phyloP scores from a whole-genome alignment of 1,284 basidiomycete genomes.

The Fistulinella cinereoalba region DNA sequence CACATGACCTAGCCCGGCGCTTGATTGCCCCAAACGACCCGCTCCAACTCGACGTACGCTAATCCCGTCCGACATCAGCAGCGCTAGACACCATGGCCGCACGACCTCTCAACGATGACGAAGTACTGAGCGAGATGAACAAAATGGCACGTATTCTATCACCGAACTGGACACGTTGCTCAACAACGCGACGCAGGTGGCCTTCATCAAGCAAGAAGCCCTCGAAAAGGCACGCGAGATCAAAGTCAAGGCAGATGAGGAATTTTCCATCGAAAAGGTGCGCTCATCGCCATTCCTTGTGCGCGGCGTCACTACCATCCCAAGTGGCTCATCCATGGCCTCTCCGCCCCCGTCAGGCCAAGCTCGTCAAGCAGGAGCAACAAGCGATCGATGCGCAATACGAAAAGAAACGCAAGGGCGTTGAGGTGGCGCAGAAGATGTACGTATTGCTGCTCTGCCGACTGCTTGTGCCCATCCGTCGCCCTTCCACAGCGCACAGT shows the following conservation, averaged over 20 bases:
- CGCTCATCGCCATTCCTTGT: background rate
- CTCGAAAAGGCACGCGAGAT: slow-evolving; percentile 96
- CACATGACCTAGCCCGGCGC: no score
- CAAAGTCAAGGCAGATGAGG: slow-evolving; percentile 93
- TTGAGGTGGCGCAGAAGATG: slow-evolving; percentile 94
- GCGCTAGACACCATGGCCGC: slow-evolving; percentile 47
- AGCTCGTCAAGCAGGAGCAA: slow-evolving; percentile 92
- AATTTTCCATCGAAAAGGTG: slow-evolving; percentile 97
- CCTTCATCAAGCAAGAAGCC: slow-evolving; percentile 96
- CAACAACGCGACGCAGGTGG: slow-evolving; percentile 55
- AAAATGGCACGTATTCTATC: slow-evolving; percentile 80
- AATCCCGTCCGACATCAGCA: no score
- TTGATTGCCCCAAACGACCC: no score
- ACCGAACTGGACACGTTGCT: background rate
- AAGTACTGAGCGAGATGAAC: slow-evolving; percentile 96
- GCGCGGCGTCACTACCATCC: background rate
- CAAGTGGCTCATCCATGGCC: background rate
- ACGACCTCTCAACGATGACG: slow-evolving; percentile 89
- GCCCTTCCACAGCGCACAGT: slow-evolving; percentile 71
- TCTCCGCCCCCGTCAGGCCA: slow-evolving; percentile 57
- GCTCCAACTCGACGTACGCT: background rate
- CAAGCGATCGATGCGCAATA: slow-evolving; percentile 88
- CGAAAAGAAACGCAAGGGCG: slow-evolving; percentile 93
- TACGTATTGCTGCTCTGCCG: slow-evolving; percentile 38
- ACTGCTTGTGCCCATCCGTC: background rate